Percentiles rank a stretch among this genome's conserved stretches.
Conservation (phyloP, 371 early-diverging fungal species). For the Mucor plumbeus region DNA sequence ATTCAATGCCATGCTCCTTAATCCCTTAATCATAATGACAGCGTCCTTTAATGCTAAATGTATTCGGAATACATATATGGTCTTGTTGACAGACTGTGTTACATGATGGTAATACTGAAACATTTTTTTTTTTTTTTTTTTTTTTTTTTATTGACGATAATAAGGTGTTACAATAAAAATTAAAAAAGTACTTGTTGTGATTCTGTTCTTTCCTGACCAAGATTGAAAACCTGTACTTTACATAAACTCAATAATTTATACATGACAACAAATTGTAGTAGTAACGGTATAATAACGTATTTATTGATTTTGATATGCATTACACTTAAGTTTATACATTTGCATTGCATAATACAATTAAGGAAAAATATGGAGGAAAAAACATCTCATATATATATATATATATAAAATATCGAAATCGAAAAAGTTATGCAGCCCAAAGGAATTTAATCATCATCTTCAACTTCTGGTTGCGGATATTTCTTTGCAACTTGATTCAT, state of each 20-base stretch:
- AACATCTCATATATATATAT: not conserved
- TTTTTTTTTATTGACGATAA: not conserved
- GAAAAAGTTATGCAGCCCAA: not conserved
- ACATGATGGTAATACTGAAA: not conserved
- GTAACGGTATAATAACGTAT: not conserved
- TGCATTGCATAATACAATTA: not conserved
- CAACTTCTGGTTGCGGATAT: conserved; percentile 38
- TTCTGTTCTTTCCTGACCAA: no score
- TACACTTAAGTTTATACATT: no score
- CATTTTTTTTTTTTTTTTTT: not conserved
- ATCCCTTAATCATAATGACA: not conserved
- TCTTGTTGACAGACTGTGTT: conserved; percentile 1
- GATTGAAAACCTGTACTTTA: no score
- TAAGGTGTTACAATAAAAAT: not conserved
- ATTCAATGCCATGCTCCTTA: not conserved
- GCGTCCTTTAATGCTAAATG: not conserved
- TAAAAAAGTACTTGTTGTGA: no score
- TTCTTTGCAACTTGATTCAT: conserved; percentile 28
- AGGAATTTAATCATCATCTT: conserved; percentile 22
- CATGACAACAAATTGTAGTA: not conserved
- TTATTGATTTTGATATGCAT: not conserved
- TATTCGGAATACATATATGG: not conserved
- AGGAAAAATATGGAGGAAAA: not conserved
- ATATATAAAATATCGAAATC: not conserved
- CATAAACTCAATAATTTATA: no score